Evolutionary conservation across 176 grass and related monocot genomes (phyloP), one percentile per base, ranked within the genome.

Genomic region (Musa beccarii): DNA sequence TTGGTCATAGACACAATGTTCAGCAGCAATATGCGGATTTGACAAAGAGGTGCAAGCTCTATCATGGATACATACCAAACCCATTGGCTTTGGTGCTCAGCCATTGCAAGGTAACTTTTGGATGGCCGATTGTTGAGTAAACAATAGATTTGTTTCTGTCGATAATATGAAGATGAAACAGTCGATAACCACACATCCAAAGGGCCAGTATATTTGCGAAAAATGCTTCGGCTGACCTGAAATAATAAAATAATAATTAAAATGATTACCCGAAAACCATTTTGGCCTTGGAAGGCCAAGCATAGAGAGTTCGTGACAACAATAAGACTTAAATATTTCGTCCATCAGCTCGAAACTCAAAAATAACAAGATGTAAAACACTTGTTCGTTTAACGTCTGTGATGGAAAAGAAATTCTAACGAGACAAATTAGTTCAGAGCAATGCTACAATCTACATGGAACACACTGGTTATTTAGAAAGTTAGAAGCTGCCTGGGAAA

Each of bases 81-180:
- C 90, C 90, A 92, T 72, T 92, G 90, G 78, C 86, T 92, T 82
- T 56, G 72, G 49, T 92, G 90, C 34, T 82, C 79, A 81, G 79
- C 86, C 90, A 92, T 92, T 65, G 90, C 84, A 51, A 82, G 57
- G 73, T 80, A 85, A 77, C 79, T 85, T 87, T 65, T 84, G 19
- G 55, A 72, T 0, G 84, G 90, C 14, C 72, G 81, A 83, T 59
- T 87, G 74, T 92, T 89, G 76, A 82, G 72, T 43, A 92, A 1
- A 20, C 76, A 80, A 83, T 78, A 87, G 16, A 55, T 78, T 49
- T 78, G 57, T 75, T 78, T 70, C 53, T 75, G 83, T 10, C 56
- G 52, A 24, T 66, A 72, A 68, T 76, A 82, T 76, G 43, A 81
- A 22, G 71, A 78, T 20, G 23, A 80, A 3, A 78, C 43, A 0